A percentile compares a stretch with the other conserved stretches of the same genome.
phyloP scores from a whole-genome alignment of 1,284 basidiomycete genomes.

The Puccinia polysora region DNA sequence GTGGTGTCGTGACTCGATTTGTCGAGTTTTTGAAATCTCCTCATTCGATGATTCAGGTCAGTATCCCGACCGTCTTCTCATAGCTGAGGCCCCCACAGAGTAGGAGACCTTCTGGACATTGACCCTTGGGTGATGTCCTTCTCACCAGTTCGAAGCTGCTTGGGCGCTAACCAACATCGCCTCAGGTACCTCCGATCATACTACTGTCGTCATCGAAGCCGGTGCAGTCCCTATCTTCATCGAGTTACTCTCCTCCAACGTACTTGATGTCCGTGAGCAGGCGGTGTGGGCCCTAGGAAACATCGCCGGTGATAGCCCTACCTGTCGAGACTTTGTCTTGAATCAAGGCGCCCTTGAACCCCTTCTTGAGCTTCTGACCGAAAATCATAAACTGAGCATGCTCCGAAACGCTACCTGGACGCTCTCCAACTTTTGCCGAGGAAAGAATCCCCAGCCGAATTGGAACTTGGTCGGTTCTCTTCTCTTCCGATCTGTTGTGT shows the following conservation, averaged over 20 bases:
- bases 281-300: slow-evolving; percentile 96
- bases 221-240: slow-evolving; percentile 97
- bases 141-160: slow-evolving; percentile 87
- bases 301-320: slow-evolving; percentile 90
- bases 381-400: slow-evolving; percentile 90
- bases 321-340: slow-evolving; percentile 79
- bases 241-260: slow-evolving; percentile 67
- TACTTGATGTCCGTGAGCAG: slow-evolving; percentile 89
- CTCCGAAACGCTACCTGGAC: slow-evolving; percentile 97
- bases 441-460: slow-evolving; percentile 78
- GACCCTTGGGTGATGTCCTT: not conserved
- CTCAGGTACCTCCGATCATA: slow-evolving; percentile 96
- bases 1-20: slow-evolving; percentile 93
- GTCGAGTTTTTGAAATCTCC: slow-evolving; percentile 85
- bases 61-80: no score
- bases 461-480: slow-evolving; percentile 20
- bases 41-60: slow-evolving; percentile 66
- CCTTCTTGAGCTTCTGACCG: slow-evolving; percentile 57
- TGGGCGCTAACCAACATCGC: slow-evolving; percentile 99
- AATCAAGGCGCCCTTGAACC: slow-evolving; percentile 58
- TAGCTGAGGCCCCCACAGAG: no score
- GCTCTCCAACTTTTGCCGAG: slow-evolving; percentile 93
- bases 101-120: no score
- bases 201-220: slow-evolving; percentile 91
- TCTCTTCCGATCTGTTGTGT: no score